These are phyloP conservation scores for Prunella vulgaris DNA, from an alignment of 257 asterid species.

Conservation along the genomic window DNA sequence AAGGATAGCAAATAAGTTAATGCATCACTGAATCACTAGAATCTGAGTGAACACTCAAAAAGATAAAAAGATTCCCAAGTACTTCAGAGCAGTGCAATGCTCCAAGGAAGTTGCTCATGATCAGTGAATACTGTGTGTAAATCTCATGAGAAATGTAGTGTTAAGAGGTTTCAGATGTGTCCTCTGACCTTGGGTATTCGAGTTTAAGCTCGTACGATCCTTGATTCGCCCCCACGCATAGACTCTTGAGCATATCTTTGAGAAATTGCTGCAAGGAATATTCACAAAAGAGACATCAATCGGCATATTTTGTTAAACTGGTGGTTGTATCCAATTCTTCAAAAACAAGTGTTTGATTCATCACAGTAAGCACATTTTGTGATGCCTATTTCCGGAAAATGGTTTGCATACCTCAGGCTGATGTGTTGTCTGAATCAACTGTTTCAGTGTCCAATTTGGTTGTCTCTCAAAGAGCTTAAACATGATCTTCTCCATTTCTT, in stretches of 20 bases:
- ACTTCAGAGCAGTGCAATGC: background rate
- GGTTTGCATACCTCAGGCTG: conserved; percentile 71
- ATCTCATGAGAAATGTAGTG: background rate
- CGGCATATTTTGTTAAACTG: too few species aligned
- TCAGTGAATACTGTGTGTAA: background rate
- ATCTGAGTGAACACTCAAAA: background rate
- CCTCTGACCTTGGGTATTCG: conserved; percentile 67
- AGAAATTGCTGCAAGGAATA: conserved; percentile 65
- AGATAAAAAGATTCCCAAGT: background rate
- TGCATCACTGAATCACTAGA: too few species aligned
- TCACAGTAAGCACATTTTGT: background rate
- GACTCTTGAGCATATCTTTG: conserved; percentile 81
- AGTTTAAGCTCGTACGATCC: conserved; percentile 90
- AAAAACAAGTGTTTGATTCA: too few species aligned
- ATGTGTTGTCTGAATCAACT: conserved; percentile 77
- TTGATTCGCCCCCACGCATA: conserved; percentile 83
- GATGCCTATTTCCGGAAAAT: background rate
- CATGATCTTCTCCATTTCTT: conserved; percentile 90
- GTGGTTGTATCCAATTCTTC: background rate
- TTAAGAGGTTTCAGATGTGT: conserved; percentile 29
- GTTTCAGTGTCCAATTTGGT: conserved; percentile 85
- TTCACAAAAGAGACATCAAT: background rate
- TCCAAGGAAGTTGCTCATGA: background rate
- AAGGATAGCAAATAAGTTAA: too few species aligned
- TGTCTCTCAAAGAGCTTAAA: conserved; percentile 91